Conservation (phyloP, 2,329 filamentous ascomycete genomes). For the Clarireedia hainanense region DNA sequence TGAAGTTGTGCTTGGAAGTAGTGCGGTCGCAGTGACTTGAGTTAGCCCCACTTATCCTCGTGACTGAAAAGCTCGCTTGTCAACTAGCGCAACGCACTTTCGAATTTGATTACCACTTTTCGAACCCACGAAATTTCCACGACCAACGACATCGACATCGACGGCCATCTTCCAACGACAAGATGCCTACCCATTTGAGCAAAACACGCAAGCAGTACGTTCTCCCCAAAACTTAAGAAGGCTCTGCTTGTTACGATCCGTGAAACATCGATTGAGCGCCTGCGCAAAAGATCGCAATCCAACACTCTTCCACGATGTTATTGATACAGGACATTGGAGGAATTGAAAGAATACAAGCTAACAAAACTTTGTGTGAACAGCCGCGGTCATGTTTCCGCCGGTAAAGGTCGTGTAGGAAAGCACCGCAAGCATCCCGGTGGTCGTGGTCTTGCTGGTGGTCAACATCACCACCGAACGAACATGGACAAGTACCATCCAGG, state of each 20-base stretch:
- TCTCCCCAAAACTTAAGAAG: slow-evolving; percentile 1
- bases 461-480: slow-evolving; percentile 97
- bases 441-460: slow-evolving; percentile 92
- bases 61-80: background rate
- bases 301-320: background rate
- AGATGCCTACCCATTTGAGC: slow-evolving; percentile 66
- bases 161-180: slow-evolving; percentile 34
- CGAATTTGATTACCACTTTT: background rate
- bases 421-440: slow-evolving; percentile 86
- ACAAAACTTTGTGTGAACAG: slow-evolving; percentile 38
- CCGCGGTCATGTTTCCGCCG: slow-evolving; percentile 96
- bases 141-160: slow-evolving; percentile 15
- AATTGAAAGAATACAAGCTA: slow-evolving; percentile 17
- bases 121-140: background rate
- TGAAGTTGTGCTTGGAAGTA: background rate
- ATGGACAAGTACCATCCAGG: slow-evolving; percentile 90
- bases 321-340: background rate
- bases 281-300: background rate
- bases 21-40: background rate
- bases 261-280: slow-evolving; percentile 3
- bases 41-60: background rate
- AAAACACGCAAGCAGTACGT: slow-evolving; percentile 75
- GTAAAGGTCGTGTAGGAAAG: slow-evolving; percentile 98
- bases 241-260: slow-evolving; percentile 2
- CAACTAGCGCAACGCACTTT: background rate